These are phyloP conservation scores for Sisymbrium irio DNA, from an alignment of 345 rosid genomes.

Conservation along the genomic window DNA sequence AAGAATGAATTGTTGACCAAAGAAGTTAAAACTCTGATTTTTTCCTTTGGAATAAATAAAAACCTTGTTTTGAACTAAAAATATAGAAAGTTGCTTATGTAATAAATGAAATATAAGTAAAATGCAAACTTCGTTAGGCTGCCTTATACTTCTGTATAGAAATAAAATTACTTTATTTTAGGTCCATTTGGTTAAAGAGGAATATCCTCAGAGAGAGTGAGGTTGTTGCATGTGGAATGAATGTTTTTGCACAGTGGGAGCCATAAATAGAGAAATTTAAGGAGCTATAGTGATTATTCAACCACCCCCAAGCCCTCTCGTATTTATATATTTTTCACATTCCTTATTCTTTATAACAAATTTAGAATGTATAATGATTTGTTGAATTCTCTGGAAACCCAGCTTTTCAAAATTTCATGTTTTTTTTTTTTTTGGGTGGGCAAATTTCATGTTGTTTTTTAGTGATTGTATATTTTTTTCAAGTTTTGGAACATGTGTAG, in stretches of 20 bases:
- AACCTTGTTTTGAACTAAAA: background rate
- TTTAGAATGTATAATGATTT: background rate
- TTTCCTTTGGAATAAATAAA: background rate
- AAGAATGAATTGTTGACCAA: constrained; percentile 6
- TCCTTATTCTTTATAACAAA: background rate
- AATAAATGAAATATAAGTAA: background rate
- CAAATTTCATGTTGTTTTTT: background rate
- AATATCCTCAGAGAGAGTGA: constrained; percentile 8
- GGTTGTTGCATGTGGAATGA: constrained; percentile 32
- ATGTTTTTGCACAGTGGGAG: constrained; percentile 31
- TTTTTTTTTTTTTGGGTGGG: too few species aligned
- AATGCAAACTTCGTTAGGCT: background rate
- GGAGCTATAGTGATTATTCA: constrained; percentile 28
- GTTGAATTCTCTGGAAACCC: background rate
- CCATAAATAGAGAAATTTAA: constrained; percentile 40
- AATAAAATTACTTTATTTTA: background rate
- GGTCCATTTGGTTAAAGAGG: constrained; percentile 12
- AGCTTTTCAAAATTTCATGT: background rate
- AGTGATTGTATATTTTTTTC: too few species aligned
- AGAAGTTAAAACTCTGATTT: background rate
- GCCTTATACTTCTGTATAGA: background rate
- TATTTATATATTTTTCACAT: background rate
- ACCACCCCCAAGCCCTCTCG: constrained; percentile 16
- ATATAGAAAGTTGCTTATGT: background rate
- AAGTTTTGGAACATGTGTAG: background rate